Base-by-base conservation (phyloP, 305 asterid species). In the Ilex paraguariensis region DNA sequence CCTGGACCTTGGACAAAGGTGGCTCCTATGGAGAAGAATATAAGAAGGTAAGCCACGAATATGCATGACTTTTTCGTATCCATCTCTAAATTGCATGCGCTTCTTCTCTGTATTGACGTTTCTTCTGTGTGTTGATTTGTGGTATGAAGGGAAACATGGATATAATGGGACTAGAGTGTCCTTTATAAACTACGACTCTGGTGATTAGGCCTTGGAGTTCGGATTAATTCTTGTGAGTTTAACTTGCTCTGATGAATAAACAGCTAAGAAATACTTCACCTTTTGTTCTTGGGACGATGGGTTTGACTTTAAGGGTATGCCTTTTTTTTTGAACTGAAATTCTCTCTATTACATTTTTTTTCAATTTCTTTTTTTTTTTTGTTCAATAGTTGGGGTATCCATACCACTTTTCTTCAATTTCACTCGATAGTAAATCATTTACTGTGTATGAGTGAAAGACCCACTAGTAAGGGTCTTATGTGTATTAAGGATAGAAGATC, bases 21-120 rank as follows among this genome's bases (percentile, higher is more conserved):
- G 46, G 70, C 61, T 61, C 77, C 79, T 61, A 75, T 31, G 13
- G 78, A 77, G 71, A 79, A 11, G 66, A 79, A 72, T 64, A 84
- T 42, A 8, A 81, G 13, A 57, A 84, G 76, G 57, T 69, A 31
- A 54, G 73, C 67, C 56, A 68, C 51, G 12, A 66, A 12, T 36
- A 71, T 0, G 65, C 63, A 60, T 33, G 75, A 68, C 74, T 63
- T 81, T 57, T 67, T 81, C 40, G 57, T 33, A 32, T 65, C 85
- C 87, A 81, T 81, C 40, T 31, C 8, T 3, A 31, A 28, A 45
- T 6, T 31, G 13, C 39, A 12, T 14, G 10, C n/a, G 31, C 31
- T 44, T 42, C 17, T 60, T 13, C 3, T 2, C 0, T 39, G 39
- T 63, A 30, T 51, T 50, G 21, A 0, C 28, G 2, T 2, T 21